A percentile compares a stretch with the other conserved stretches of the same genome.
These are phyloP conservation scores for Spinacia oleracea DNA, from an alignment of 179 eudicot genomes.

Conservation along the genomic window DNA sequence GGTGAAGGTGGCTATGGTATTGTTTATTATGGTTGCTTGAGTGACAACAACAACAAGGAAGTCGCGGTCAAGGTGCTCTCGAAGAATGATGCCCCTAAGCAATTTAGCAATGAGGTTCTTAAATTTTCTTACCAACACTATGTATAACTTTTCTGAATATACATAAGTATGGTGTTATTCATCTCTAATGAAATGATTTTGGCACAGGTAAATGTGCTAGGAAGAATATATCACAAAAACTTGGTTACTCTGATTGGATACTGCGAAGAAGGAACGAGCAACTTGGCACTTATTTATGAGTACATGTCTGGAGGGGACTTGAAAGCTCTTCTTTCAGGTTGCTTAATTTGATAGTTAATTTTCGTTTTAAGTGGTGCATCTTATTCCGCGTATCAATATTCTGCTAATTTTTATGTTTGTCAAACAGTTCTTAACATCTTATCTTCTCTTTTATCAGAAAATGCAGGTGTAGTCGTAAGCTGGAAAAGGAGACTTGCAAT, in stretches of 20 bases:
- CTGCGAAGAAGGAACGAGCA: constrained; percentile 28
- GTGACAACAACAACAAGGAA: constrained; percentile 6
- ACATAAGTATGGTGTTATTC: background rate
- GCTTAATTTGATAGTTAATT: background rate
- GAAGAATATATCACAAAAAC: constrained; percentile 33
- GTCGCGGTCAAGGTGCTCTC: constrained; percentile 9
- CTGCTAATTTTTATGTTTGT: too few species aligned
- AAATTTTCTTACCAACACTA: background rate
- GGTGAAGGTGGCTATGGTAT: constrained; percentile 26
- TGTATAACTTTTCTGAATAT: background rate
- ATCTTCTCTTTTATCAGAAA: background rate
- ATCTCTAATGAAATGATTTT: background rate
- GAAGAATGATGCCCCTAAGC: constrained; percentile 16
- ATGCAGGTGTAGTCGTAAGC: constrained; percentile 5
- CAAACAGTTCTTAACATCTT: background rate
- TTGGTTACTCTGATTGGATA: constrained; percentile 39
- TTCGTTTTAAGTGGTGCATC: background rate
- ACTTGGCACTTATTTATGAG: constrained; percentile 36
- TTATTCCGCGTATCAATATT: too few species aligned
- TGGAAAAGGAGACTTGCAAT: constrained; percentile 39
- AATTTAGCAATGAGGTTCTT: constrained; percentile 27
- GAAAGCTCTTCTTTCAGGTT: constrained; percentile 32
- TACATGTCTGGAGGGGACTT: constrained; percentile 39
- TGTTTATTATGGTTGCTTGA: constrained; percentile 17
- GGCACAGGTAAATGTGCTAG: constrained; percentile 31